Conservation (phyloP, 768 basidiomycete species). For the Filobasidium floriforme region DNA sequence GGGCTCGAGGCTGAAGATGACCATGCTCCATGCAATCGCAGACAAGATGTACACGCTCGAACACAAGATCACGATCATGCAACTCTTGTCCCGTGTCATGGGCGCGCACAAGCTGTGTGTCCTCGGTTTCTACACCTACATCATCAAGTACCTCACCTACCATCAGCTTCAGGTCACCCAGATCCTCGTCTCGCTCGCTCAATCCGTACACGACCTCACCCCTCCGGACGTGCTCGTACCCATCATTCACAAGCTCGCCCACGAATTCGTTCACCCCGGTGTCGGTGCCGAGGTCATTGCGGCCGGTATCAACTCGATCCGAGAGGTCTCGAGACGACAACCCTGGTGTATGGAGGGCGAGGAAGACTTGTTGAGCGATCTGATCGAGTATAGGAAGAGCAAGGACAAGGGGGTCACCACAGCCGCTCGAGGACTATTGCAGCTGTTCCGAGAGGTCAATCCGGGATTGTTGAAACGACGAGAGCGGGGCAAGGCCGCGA, state of each 20-base stretch:
- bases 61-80: conserved; percentile 95
- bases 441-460: conserved; percentile 91
- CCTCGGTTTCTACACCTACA: conserved; percentile 90
- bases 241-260: conserved; percentile 79
- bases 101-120: conserved; percentile 86
- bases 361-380: conserved; percentile 79
- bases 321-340: conserved; percentile 88
- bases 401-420: conserved; percentile 85
- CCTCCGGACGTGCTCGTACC: conserved; percentile 87
- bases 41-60: conserved; percentile 95
- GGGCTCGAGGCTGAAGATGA: not conserved
- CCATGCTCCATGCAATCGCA: conserved; percentile 14
- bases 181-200: conserved; percentile 87
- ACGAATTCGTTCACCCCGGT: conserved; percentile 95
- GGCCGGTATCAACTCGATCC: conserved; percentile 90
- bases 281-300: conserved; percentile 91
- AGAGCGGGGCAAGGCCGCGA: conserved; percentile 86
- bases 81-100: conserved; percentile 88
- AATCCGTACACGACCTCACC: conserved; percentile 88
- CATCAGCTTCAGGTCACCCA: conserved; percentile 86
- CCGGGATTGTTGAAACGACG: conserved; percentile 81
- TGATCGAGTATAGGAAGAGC: conserved; percentile 91
- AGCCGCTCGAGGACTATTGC: conserved; percentile 78
- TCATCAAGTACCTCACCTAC: conserved; percentile 78
- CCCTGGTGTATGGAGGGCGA: conserved; percentile 82